Base-by-base conservation (phyloP, 139 green algal genomes). In the Closterium sp. region DNA sequence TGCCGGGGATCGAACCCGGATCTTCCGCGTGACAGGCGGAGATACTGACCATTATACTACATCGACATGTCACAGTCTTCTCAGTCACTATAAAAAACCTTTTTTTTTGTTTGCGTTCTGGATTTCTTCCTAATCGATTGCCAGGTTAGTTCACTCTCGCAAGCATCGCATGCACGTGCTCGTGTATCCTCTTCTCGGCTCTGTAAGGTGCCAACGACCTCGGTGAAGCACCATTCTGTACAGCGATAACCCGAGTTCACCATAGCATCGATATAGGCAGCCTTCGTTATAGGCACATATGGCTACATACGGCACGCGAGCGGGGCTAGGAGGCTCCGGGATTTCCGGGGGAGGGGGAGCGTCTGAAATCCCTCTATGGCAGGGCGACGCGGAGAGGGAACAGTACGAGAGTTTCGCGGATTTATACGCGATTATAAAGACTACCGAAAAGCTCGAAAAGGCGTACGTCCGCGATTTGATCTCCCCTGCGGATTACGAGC, bases 401-500 rank as follows among this genome's bases (percentile, higher is more conserved):
- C 94, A 95, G 13, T 96, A 97, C 31, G 97, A 98, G 34, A 97
- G 96, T 31, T 96, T 96, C 88, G 96, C 96, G 96, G 98, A 99
- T 91, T 94, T 99, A 11, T 99, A 96, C 90, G 97, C 97, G 21
- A 98, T 99, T 34, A 95, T 99, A 13, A 99, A 99, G 91, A 95
- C 92, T 32, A 95, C 92, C 2, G 97, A 99, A 92, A 98, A 98
- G 95, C 96, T 99, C 38, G 97, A 99, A 92, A 95, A 94, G 88
- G 94, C 94, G 28, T 95, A 96, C 42, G 94, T 96, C 11, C 79
- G 94, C 2, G 95, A 96, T 70, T 91, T 94, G 17, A 97, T 99
- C 17, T 96, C 30, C 62, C 95, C 96, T 0, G 95, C 96, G 84
- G 95, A 97, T 3, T 99, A 99, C 86, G 97, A 98, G 95, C 95